These are phyloP conservation scores for Neofusicoccum sp. DNA, from an alignment of 2,329 filamentous ascomycete genomes.

Conservation along the genomic window DNA sequence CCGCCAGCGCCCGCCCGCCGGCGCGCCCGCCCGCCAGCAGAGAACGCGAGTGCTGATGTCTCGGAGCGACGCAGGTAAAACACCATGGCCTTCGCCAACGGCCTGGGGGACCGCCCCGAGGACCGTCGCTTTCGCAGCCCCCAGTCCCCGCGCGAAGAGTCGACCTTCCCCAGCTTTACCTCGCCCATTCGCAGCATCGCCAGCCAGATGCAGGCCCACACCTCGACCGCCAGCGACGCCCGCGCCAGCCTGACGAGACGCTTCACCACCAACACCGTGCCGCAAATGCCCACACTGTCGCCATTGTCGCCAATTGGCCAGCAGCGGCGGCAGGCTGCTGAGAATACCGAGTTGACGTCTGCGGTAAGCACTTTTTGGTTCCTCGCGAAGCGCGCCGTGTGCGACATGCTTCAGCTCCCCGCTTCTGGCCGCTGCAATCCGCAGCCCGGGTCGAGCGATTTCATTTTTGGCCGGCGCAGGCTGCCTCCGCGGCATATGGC, in stretches of 20 bases:
- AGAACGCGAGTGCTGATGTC: constrained; percentile 9
- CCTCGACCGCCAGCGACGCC: constrained; percentile 61
- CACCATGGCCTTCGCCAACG: constrained; percentile 63
- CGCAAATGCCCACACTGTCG: constrained; percentile 71
- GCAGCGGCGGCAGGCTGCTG: constrained; percentile 53
- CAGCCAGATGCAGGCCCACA: constrained; percentile 58
- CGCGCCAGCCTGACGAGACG: constrained; percentile 80
- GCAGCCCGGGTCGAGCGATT: background rate
- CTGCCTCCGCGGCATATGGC: background rate
- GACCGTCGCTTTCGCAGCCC: constrained; percentile 76
- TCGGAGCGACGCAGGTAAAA: constrained; percentile 11
- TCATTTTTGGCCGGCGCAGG: background rate
- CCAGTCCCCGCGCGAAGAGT: constrained; percentile 73
- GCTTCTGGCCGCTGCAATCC: background rate
- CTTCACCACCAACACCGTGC: constrained; percentile 87
- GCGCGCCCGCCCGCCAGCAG: background rate
- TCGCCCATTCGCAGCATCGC: constrained; percentile 67
- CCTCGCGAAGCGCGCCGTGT: background rate
- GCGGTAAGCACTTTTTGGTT: constrained; percentile 44
- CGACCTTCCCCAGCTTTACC: constrained; percentile 68
- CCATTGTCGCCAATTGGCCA: constrained; percentile 60
- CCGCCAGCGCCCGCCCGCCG: background rate
- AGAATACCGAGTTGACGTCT: constrained; percentile 54
- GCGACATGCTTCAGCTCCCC: background rate
- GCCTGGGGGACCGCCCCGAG: constrained; percentile 67